Evolutionary conservation across 2,329 filamentous ascomycete species (phyloP).

Genomic region (Epichloe brachyelytri): DNA sequence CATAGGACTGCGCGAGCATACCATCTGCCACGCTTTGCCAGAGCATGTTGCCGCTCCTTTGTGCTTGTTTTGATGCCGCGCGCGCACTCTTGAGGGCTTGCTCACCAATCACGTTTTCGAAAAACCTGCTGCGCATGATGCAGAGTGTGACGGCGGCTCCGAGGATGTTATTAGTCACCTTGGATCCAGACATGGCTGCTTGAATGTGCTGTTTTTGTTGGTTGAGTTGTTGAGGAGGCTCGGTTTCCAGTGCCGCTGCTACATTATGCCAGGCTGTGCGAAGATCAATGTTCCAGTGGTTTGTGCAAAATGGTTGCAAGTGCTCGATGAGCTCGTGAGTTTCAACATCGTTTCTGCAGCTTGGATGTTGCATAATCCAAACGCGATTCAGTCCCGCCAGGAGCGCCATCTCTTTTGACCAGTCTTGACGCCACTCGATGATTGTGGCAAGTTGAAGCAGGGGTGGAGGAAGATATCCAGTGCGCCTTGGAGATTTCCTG

Average conservation of each 20-base stretch:
- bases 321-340: slow-evolving; percentile 50
- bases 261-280: slow-evolving; percentile 67
- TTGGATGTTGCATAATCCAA: slow-evolving; percentile 56
- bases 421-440: slow-evolving; percentile 29
- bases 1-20: slow-evolving; percentile 63
- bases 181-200: slow-evolving; percentile 56
- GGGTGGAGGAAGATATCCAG: slow-evolving; percentile 51
- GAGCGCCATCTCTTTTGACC: slow-evolving; percentile 51
- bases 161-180: slow-evolving; percentile 59
- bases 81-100: slow-evolving; percentile 66
- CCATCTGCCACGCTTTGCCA: slow-evolving; percentile 74
- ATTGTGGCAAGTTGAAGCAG: slow-evolving; percentile 35
- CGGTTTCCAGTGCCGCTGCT: slow-evolving; percentile 51
- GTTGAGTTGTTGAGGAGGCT: slow-evolving; percentile 53
- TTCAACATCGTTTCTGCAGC: slow-evolving; percentile 41
- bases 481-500: slow-evolving; percentile 58
- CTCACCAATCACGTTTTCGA: slow-evolving; percentile 67
- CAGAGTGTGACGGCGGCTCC: slow-evolving; percentile 73
- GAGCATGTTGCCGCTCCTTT: slow-evolving; percentile 55
- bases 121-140: slow-evolving; percentile 74
- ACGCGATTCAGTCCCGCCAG: slow-evolving; percentile 56
- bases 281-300: slow-evolving; percentile 62
- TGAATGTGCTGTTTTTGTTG: slow-evolving; percentile 70
- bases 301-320: slow-evolving; percentile 53
- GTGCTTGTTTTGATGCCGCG: slow-evolving; percentile 55